These are phyloP conservation scores for Thelonectria rubi DNA, from an alignment of 2,329 filamentous ascomycete species.

Conservation along the genomic window DNA sequence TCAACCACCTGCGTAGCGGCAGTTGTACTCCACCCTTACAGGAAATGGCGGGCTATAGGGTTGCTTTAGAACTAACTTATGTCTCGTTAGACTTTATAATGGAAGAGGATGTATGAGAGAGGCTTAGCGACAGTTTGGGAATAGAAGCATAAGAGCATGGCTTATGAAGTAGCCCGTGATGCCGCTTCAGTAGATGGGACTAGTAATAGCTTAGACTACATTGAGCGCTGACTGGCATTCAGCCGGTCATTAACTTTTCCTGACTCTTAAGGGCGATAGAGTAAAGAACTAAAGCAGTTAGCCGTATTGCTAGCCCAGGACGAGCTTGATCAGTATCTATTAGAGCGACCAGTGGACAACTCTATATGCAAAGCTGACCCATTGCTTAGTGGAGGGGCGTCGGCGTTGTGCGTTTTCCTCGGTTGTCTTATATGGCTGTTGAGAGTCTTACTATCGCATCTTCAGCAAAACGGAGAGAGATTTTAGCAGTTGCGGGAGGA, in stretches of 20 bases:
- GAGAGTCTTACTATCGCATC: too few relatives aligned
- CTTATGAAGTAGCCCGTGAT: not conserved
- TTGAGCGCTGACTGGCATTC: not conserved
- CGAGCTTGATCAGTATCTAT: constrained; percentile 7
- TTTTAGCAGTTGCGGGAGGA: constrained; percentile 6
- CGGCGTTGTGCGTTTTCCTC: not conserved
- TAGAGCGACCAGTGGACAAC: constrained; percentile 1
- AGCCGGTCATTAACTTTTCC: not conserved
- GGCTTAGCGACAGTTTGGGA: not conserved
- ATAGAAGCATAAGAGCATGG: not conserved
- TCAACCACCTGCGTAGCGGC: too few relatives aligned
- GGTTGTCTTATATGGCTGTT: too few relatives aligned
- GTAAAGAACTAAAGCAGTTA: not conserved
- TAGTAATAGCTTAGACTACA: not conserved
- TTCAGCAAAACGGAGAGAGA: not conserved
- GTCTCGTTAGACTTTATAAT: not conserved
- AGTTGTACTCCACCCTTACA: too few relatives aligned
- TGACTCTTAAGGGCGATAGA: constrained; percentile 1
- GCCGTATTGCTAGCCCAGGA: not conserved
- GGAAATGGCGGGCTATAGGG: too few relatives aligned
- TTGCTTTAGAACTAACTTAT: too few relatives aligned
- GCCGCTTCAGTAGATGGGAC: not conserved
- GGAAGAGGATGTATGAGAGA: not conserved
- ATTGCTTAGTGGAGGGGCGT: not conserved
- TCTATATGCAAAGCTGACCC: not conserved